Evolutionary conservation across 2,329 filamentous ascomycete species (phyloP), one percentile per base, ranked within the genome.

Genomic region (Calonectria pauciramosa): DNA sequence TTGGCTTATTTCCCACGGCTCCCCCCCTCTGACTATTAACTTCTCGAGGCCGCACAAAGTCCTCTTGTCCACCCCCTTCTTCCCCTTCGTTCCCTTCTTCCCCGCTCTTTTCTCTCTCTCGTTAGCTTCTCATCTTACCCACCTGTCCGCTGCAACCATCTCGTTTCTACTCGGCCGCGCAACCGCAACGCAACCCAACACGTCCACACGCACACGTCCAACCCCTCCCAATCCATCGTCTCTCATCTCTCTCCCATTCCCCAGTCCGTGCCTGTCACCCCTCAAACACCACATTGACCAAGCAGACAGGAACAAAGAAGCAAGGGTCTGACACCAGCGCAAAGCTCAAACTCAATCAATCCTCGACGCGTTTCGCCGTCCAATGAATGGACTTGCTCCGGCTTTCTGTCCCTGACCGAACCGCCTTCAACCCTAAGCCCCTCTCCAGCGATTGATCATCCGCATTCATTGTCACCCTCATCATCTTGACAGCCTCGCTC

Each of bases 341-440:
- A 41, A 68, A 38, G 65, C 47, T 16, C 60, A 71, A 71, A 71
- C 70, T 71, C 70, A 71, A 51, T 67, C 70, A 67, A 60, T 52
- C 41, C 68, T 70, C 63, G 70, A 71, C 52, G 38, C 59, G 32
- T 60, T 51, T 52, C 41, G 38, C 49, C 32, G 38, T 41, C 70
- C 64, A 72, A 72, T 72, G 64, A 60, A 68, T 67, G 32, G 52
- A 67, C 52, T 59, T 47, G 56, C 36, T 28, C 26, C 20, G 36
- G 36, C 18, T 34, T 9, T 56, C 51, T 32, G 51, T 72, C 64
- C 64, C 64, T 72, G 64, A 63, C 60, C 28, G 51, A 72, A 71
- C 52, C 36, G 30, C 63, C 64, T 56, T 72, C 60, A 51, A 60
- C 30, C 69, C 65, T 68, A 54, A 54, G 44, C 52, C 36, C 63